Conservation (phyloP, 1,284 basidiomycete genomes). For the Ceratobasidium theobromae region DNA sequence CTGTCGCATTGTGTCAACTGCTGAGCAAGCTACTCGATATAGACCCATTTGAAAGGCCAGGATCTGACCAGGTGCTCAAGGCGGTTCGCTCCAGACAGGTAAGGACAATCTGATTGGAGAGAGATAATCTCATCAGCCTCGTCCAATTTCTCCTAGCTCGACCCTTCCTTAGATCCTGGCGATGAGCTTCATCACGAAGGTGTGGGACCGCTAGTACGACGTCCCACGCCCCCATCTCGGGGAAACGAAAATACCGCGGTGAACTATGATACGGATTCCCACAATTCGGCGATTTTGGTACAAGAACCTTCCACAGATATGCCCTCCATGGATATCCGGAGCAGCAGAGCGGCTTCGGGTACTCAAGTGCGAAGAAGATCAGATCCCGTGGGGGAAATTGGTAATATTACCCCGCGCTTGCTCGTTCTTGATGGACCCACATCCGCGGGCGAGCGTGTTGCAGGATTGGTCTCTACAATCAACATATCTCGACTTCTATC, state of each 20-base stretch:
- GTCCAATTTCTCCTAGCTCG: conserved; percentile 3
- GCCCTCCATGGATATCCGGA: background rate
- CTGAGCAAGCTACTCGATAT: conserved; percentile 33
- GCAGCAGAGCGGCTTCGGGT: background rate
- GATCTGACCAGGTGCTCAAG: conserved; percentile 32
- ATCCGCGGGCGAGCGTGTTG: background rate
- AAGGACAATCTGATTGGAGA: background rate
- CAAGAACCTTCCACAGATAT: conserved; percentile 14
- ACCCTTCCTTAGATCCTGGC: background rate
- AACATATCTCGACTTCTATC: conserved; percentile 22
- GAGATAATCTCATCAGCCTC: conserved; percentile 20
- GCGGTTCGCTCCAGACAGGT: conserved; percentile 32
- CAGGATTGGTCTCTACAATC: conserved; percentile 14
- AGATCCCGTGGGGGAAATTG: conserved; percentile 22
- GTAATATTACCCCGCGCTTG: conserved; percentile 16
- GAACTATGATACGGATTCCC: conserved; percentile 5
- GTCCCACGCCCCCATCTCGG: conserved; percentile 22
- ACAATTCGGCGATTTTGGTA: background rate
- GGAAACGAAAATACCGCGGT: conserved; percentile 17
- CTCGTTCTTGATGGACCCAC: conserved; percentile 26
- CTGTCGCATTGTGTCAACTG: conserved; percentile 29
- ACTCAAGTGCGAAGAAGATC: conserved; percentile 23
- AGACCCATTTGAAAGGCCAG: conserved; percentile 25
- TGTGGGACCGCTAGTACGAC: conserved; percentile 26
- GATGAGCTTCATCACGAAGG: background rate